Evolutionary conservation across 192 early-diverging fungal genomes (phyloP), one percentile per base, ranked within the genome.

Genomic region (Linnemannia elongata): DNA sequence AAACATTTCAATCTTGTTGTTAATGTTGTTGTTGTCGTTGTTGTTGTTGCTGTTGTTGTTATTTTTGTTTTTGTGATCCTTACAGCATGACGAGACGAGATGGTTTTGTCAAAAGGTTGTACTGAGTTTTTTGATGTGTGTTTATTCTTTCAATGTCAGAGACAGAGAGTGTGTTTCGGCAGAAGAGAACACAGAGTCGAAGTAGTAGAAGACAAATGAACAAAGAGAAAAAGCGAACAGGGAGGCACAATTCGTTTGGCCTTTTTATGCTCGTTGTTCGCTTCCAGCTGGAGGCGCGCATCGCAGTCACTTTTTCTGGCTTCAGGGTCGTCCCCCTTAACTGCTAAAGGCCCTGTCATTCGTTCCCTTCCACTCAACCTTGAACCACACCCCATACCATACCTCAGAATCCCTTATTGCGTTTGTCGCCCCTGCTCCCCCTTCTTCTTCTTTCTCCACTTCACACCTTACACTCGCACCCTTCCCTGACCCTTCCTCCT

Each of bases 51-150:
- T 15, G 41, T 24, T 38, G 30, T 54, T 6, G 47, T n/a, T 54
- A n/a, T n/a, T n/a, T n/a, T n/a, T n/a, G n/a, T n/a, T n/a, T n/a
- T n/a, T n/a, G n/a, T n/a, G n/a, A n/a, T 44, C 30, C 68, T 78
- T 78, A 78, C 76, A 78, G 68, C 76, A 78, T 78, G 69, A 18
- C 38, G 17, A 70, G 38, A 39, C 15, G 33, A 20, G 69, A 18
- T 71, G 33, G 69, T 39, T 22, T 22, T 42, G 69, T n/a, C 24
- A 10, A 8, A 42, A 0, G 6, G 35, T 52, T 5, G 49, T 22
- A 52, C 18, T 52, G 69, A 41, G 7, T 17, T 41, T 69, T 45
- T 44, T 24, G 41, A 76, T 27, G 38, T 72, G 70, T 72, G 41
- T 41, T 72, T 45, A 20, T 24, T 18, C 10, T 60, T 54, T 36